Evolutionary conservation across 305 asterid species (phyloP).

Genomic region (Stenogyne calaminthoides): DNA sequence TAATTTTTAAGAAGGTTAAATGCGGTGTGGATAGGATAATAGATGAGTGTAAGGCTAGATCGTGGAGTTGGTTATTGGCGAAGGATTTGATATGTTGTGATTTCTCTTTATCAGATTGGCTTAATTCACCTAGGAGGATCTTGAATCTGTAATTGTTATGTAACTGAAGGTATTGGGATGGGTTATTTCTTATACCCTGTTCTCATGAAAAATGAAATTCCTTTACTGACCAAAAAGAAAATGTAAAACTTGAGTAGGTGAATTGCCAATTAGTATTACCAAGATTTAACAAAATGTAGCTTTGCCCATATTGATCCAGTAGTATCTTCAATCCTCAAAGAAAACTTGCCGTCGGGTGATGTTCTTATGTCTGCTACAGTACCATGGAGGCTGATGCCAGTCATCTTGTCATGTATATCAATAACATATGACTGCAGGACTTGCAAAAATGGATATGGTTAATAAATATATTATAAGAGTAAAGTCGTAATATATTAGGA

Average conservation of each 20-base stretch:
- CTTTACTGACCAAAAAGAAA: too few species aligned
- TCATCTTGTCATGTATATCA: conserved; percentile 92
- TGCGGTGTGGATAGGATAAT: too few species aligned
- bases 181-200: too few species aligned
- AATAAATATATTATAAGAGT: conserved; percentile 23
- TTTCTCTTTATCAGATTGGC: too few species aligned
- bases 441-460: conserved; percentile 49
- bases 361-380: conserved; percentile 58
- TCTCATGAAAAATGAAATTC: too few species aligned
- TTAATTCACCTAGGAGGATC: too few species aligned
- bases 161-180: too few species aligned
- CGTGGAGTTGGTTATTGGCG: too few species aligned
- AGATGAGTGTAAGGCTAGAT: too few species aligned
- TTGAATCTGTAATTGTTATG: too few species aligned
- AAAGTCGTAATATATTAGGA: not conserved
- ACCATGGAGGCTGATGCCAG: conserved; percentile 85
- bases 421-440: conserved; percentile 82
- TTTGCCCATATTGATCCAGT: conserved; percentile 82
- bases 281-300: conserved; percentile 68
- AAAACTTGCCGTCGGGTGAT: conserved; percentile 47
- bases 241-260: conserved; percentile 8
- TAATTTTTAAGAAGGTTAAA: too few species aligned
- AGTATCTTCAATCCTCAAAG: conserved; percentile 70
- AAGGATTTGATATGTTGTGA: too few species aligned
- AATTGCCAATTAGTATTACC: conserved; percentile 47